Conservation (phyloP, 2,329 filamentous ascomycete genomes). For the Spiromastix sp. region DNA sequence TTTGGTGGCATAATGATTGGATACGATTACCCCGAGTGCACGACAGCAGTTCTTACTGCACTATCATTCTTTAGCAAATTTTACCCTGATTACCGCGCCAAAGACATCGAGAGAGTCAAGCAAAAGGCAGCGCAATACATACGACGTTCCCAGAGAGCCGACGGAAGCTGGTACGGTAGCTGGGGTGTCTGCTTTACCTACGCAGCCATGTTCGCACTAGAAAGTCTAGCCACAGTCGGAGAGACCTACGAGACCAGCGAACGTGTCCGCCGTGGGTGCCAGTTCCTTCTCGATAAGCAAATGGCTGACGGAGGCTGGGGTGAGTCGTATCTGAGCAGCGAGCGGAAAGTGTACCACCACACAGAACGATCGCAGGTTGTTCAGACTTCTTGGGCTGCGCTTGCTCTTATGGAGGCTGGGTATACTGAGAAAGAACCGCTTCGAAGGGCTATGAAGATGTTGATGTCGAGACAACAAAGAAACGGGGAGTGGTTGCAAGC, state of each 20-base stretch:
- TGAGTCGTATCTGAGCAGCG: slow-evolving; percentile 81
- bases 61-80: slow-evolving; percentile 70
- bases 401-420: slow-evolving; percentile 69
- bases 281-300: slow-evolving; percentile 78
- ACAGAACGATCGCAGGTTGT: slow-evolving; percentile 80
- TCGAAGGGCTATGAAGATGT: slow-evolving; percentile 61
- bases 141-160: slow-evolving; percentile 61
- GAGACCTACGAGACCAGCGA: slow-evolving; percentile 69
- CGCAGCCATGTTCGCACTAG: slow-evolving; percentile 89
- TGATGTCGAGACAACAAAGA: slow-evolving; percentile 73
- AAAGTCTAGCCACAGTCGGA: slow-evolving; percentile 70
- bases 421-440: slow-evolving; percentile 68
- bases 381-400: slow-evolving; percentile 84
- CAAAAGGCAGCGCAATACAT: slow-evolving; percentile 70
- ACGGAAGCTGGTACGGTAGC: slow-evolving; percentile 95
- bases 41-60: slow-evolving; percentile 84
- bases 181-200: slow-evolving; percentile 99
- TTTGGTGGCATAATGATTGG: slow-evolving; percentile 98
- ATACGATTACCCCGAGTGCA: slow-evolving; percentile 97
- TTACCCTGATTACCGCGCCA: slow-evolving; percentile 68
- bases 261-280: slow-evolving; percentile 62
- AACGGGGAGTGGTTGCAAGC: slow-evolving; percentile 94
- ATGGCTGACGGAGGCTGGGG: slow-evolving; percentile 90
- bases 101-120: slow-evolving; percentile 67
- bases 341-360: slow-evolving; percentile 63